These are phyloP conservation scores for Fusarium sp. DNA, from an alignment of 2,329 filamentous ascomycete species.

Conservation along the genomic window DNA sequence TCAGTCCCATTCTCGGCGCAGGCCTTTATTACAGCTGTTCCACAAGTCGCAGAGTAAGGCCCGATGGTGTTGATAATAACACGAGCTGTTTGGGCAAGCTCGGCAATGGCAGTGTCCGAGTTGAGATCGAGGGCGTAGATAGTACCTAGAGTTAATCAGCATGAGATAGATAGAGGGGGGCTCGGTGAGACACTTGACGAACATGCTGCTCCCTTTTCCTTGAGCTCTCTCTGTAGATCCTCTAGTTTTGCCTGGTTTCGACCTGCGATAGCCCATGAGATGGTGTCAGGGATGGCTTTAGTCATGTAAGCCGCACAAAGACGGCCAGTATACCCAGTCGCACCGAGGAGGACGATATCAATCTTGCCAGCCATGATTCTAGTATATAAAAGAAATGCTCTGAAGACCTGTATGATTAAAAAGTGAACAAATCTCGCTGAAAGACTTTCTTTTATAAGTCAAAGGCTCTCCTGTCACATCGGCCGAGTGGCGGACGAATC, in stretches of 20 bases:
- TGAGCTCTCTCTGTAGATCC: constrained; percentile 60
- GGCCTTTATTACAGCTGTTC: constrained; percentile 23
- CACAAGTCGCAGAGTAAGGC: constrained; percentile 24
- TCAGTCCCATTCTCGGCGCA: constrained; percentile 35
- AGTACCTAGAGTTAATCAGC: neutral
- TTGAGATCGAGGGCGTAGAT: neutral
- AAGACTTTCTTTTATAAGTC: neutral
- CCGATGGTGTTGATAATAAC: constrained; percentile 28
- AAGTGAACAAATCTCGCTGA: accelerated
- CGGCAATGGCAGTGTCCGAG: neutral
- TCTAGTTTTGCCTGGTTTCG: constrained; percentile 79
- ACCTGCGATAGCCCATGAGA: constrained; percentile 87
- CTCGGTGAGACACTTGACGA: too few species aligned
- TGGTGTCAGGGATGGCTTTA: constrained; percentile 72
- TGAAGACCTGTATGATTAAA: neutral
- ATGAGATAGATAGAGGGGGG: too few species aligned
- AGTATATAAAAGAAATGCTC: too few species aligned
- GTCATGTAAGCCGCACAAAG: constrained; percentile 79
- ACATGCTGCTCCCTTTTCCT: constrained; percentile 5
- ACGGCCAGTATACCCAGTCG: constrained; percentile 83
- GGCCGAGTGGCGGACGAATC: constrained; percentile 14
- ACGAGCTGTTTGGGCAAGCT: neutral
- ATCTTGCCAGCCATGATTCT: constrained; percentile 8
- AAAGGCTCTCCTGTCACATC: neutral
- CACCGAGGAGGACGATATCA: constrained; percentile 61